These are phyloP conservation scores for Claviceps cyperi DNA, from an alignment of 2,329 filamentous ascomycete genomes.

Conservation along the genomic window DNA sequence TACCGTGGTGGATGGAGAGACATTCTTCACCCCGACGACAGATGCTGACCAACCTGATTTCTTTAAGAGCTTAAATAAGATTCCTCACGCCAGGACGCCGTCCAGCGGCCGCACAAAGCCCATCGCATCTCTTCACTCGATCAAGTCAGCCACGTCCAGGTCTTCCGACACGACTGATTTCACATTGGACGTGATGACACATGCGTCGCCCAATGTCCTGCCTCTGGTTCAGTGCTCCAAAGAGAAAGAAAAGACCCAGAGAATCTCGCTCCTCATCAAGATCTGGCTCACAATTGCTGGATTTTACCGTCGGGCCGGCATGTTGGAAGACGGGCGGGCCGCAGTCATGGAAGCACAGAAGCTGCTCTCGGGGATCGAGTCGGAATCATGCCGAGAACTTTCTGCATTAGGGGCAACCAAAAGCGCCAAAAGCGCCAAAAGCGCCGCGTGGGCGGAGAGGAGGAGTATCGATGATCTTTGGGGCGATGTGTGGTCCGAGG, in stretches of 20 bases:
- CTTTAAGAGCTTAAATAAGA: conserved; percentile 28
- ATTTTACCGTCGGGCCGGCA: conserved; percentile 69
- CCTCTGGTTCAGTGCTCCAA: conserved; percentile 40
- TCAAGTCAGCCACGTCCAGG: conserved; percentile 26
- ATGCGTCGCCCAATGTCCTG: conserved; percentile 31
- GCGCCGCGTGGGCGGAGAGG: conserved; percentile 61
- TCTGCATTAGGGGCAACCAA: conserved; percentile 48
- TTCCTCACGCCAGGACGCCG: conserved; percentile 22
- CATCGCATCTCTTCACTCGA: conserved; percentile 30
- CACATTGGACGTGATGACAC: conserved; percentile 24
- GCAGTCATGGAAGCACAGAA: conserved; percentile 72
- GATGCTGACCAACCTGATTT: conserved; percentile 28
- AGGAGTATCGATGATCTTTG: conserved; percentile 74
- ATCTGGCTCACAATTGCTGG: conserved; percentile 86
- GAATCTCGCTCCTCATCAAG: conserved; percentile 47
- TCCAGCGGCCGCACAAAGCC: conserved; percentile 29
- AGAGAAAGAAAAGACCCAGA: conserved; percentile 35
- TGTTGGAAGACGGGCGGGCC: conserved; percentile 66
- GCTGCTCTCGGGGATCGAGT: conserved; percentile 57
- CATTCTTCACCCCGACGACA: conserved; percentile 33
- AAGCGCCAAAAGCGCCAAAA: conserved; percentile 43
- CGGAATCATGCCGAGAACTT: conserved; percentile 46
- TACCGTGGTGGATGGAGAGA: conserved; percentile 35
- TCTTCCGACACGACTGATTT: conserved; percentile 26
- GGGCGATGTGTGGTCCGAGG: conserved; percentile 73